A percentile compares a stretch with the other conserved stretches of the same genome.
These are phyloP conservation scores for Lasiodiplodia sp. DNA, from an alignment of 2,329 filamentous ascomycete species.

Conservation along the genomic window DNA sequence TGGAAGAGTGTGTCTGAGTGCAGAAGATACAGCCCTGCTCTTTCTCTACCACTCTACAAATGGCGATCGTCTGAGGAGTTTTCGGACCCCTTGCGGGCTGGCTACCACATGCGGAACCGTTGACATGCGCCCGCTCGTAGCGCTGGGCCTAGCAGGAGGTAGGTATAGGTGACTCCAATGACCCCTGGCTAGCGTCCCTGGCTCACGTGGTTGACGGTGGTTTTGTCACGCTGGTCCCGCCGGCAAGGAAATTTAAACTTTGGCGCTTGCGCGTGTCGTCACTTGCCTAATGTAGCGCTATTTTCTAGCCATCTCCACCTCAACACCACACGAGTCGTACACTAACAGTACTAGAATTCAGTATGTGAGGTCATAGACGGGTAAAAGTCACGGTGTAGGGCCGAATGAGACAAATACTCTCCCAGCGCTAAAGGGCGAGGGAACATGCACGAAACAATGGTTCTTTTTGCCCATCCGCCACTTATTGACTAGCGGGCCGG, in stretches of 20 bases:
- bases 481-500: neutral
- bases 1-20: neutral
- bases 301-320: conserved; percentile 1
- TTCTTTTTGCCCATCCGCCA: neutral
- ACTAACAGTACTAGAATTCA: too few relatives aligned
- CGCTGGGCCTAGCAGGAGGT: neutral
- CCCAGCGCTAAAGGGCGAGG: neutral
- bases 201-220: neutral
- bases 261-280: conserved; percentile 18
- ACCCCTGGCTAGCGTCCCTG: neutral
- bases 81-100: neutral
- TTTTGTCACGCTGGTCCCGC: neutral
- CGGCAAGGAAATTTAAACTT: conserved; percentile 2
- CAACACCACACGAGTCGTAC: conserved; percentile 20
- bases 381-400: neutral
- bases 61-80: neutral
- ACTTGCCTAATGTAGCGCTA: conserved; percentile 14
- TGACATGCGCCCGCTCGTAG: neutral
- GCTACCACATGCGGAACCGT: neutral
- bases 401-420: neutral
- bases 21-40: neutral
- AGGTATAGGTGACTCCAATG: neutral
- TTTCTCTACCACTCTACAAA: neutral
- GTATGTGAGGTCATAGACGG: too few relatives aligned
- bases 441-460: too few relatives aligned